Conservation (phyloP, 2,329 filamentous ascomycete species). For the Orbilia brochopaga region DNA sequence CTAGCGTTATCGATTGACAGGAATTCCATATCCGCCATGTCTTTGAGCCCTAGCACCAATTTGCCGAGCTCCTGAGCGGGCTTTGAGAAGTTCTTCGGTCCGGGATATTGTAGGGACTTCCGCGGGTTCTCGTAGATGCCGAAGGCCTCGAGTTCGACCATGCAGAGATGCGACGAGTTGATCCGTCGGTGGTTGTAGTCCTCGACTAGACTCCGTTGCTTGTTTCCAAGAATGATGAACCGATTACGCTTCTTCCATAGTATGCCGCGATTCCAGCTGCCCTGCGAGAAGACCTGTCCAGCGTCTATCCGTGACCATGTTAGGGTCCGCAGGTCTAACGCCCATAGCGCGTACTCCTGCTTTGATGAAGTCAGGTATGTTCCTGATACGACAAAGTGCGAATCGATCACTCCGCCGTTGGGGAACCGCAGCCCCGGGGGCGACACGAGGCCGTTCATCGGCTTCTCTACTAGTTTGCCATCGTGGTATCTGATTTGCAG, state of each 20-base stretch:
- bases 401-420: conserved; percentile 93
- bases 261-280: conserved; percentile 95
- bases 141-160: conserved; percentile 96
- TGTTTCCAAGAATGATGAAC: conserved; percentile 92
- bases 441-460: conserved; percentile 84
- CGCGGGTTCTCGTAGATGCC: conserved; percentile 95
- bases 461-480: conserved; percentile 80
- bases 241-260: conserved; percentile 92
- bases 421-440: conserved; percentile 93
- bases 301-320: conserved; percentile 97
- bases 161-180: conserved; percentile 95
- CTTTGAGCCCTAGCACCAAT: conserved; percentile 76
- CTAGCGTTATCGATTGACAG: conserved; percentile 88
- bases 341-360: conserved; percentile 97
- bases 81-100: conserved; percentile 67
- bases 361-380: conserved; percentile 98
- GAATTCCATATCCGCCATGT: conserved; percentile 95
- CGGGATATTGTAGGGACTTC: conserved; percentile 53
- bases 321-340: conserved; percentile 82
- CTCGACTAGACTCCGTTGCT: conserved; percentile 90
- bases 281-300: conserved; percentile 90
- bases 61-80: conserved; percentile 86
- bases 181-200: conserved; percentile 98
- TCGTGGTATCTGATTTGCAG: conserved; percentile 85
- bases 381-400: conserved; percentile 94